Percentiles rank a stretch among this genome's conserved stretches.
These are phyloP conservation scores for Phytopythium ostracodes DNA, from an alignment of 352 stramenopile species.

Conservation along the genomic window DNA sequence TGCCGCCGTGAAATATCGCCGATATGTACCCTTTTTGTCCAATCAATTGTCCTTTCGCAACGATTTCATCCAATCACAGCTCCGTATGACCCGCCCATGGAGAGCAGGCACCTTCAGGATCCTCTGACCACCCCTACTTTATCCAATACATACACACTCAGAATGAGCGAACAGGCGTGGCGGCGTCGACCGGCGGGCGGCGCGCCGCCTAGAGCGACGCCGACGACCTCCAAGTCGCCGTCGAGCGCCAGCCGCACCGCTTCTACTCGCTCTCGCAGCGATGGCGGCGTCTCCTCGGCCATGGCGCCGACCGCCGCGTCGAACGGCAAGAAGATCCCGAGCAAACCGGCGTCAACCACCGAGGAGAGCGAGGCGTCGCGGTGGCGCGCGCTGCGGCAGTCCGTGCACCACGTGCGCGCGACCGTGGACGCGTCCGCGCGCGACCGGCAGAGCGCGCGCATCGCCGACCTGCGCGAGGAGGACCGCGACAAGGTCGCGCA, in stretches of 20 bases:
- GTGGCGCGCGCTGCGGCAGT: constrained; percentile 70
- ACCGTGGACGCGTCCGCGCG: constrained; percentile 34
- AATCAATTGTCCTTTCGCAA: background rate
- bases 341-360: background rate
- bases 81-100: too few species aligned
- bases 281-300: background rate
- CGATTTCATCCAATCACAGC: constrained; percentile 3
- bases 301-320: constrained; percentile 8
- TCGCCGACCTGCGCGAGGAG: constrained; percentile 67
- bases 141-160: background rate
- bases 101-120: too few species aligned
- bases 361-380: constrained; percentile 22
- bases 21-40: constrained; percentile 5
- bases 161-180: constrained; percentile 7
- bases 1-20: too few species aligned
- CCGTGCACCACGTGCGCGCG: constrained; percentile 48
- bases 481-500: constrained; percentile 82
- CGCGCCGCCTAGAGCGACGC: background rate
- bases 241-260: background rate
- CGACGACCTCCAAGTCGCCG: background rate
- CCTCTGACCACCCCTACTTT: background rate
- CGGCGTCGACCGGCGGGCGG: background rate
- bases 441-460: constrained; percentile 23
- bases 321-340: constrained; percentile 3
- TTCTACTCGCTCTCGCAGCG: too few species aligned